Conservation (phyloP, 2,329 filamentous ascomycete species). For the Ustulina deusta region DNA sequence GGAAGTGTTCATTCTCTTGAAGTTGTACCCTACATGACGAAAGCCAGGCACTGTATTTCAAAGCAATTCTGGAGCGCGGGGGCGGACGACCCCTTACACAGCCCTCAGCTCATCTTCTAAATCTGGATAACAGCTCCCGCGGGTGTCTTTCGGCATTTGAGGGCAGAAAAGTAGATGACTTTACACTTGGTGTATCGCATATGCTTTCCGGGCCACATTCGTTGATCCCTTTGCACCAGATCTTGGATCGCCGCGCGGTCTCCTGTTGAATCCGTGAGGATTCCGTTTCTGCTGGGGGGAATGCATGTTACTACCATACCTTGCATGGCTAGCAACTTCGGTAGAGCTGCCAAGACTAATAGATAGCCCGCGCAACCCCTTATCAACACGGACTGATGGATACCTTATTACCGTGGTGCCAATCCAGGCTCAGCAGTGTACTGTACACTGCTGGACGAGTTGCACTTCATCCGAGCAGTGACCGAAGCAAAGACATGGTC, state of each 20-base stretch:
- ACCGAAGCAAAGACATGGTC: slow-evolving; percentile 23
- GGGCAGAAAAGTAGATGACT: slow-evolving; percentile 4
- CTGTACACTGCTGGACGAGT: slow-evolving; percentile 1
- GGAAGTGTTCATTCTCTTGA: slow-evolving; percentile 10
- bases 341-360: slow-evolving; percentile 38
- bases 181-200: slow-evolving; percentile 6
- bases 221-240: slow-evolving; percentile 34
- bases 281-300: slow-evolving; percentile 37
- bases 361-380: slow-evolving; percentile 29
- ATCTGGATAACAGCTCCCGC: slow-evolving; percentile 31
- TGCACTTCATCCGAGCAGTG: slow-evolving; percentile 15
- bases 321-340: slow-evolving; percentile 34
- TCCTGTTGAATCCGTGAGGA: slow-evolving; percentile 35
- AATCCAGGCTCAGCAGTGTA: slow-evolving; percentile 5
- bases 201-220: slow-evolving; percentile 15
- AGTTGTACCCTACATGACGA: slow-evolving; percentile 11
- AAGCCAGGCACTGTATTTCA: slow-evolving; percentile 10
- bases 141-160: slow-evolving; percentile 38
- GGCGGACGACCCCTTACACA: slow-evolving; percentile 31
- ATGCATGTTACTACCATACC: slow-evolving; percentile 29
- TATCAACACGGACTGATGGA: slow-evolving; percentile 30
- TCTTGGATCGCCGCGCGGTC: slow-evolving; percentile 35
- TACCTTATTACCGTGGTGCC: slow-evolving; percentile 19
- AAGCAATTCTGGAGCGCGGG: slow-evolving; percentile 31
- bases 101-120: slow-evolving; percentile 23